Percentiles rank a stretch among this genome's conserved stretches.
These are phyloP conservation scores for Anthostomella pinea DNA, from an alignment of 2,329 filamentous ascomycete genomes.

Conservation along the genomic window DNA sequence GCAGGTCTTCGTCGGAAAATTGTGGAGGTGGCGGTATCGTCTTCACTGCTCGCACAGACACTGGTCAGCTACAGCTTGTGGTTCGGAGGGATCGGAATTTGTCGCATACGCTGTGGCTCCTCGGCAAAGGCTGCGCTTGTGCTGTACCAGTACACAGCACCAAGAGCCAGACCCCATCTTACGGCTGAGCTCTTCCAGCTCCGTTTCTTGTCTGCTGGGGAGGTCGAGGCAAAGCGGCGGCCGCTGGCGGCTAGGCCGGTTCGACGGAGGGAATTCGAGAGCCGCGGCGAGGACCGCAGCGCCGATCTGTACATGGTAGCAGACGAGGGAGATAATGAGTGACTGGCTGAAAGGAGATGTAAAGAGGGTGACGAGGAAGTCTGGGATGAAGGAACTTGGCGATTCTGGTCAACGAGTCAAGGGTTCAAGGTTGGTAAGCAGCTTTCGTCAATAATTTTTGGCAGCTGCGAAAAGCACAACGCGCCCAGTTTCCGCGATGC, in stretches of 20 bases:
- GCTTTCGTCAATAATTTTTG: too few species aligned
- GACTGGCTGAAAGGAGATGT: constrained; percentile 2
- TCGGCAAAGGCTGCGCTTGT: constrained; percentile 86
- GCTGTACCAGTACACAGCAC: constrained; percentile 89
- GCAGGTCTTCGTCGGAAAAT: constrained; percentile 56
- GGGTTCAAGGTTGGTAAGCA: too few species aligned
- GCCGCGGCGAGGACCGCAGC: constrained; percentile 46
- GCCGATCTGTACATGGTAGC: constrained; percentile 52
- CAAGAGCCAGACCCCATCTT: constrained; percentile 74
- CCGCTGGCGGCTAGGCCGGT: constrained; percentile 37
- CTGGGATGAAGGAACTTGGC: neutral
- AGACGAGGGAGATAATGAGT: constrained; percentile 1
- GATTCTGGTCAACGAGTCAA: too few species aligned
- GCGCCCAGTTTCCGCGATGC: too few species aligned
- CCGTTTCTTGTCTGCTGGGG: constrained; percentile 62
- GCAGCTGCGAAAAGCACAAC: too few species aligned
- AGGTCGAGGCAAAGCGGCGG: constrained; percentile 53
- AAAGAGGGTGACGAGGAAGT: constrained; percentile 1
- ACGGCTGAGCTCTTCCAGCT: constrained; percentile 76
- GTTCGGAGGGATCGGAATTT: neutral
- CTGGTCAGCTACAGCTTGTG: constrained; percentile 4
- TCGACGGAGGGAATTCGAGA: constrained; percentile 41
- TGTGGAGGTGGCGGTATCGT: constrained; percentile 43
- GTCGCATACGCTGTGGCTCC: constrained; percentile 66
- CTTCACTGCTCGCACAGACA: constrained; percentile 16